phyloP scores from a whole-genome alignment of 331 rosid genomes.

The Malus hybrid region DNA sequence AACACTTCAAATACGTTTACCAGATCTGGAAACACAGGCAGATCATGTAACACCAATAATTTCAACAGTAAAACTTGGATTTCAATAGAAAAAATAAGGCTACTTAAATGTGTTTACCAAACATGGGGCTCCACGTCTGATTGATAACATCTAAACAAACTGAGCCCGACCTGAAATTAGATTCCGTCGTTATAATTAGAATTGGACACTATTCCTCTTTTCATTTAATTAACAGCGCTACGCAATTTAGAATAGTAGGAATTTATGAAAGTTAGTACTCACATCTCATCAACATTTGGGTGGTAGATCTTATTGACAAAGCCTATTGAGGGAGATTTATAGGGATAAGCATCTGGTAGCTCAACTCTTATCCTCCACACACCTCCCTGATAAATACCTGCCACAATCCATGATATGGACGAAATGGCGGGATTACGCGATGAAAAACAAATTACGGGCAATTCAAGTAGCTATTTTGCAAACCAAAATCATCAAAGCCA shows the following conservation, averaged over 20 bases:
- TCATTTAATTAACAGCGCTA: slow-evolving; percentile 6
- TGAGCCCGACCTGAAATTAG: slow-evolving; percentile 74
- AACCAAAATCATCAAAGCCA: slow-evolving; percentile 7
- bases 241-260: neutral
- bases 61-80: slow-evolving; percentile 6
- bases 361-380: slow-evolving; percentile 93
- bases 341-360: slow-evolving; percentile 97
- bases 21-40: slow-evolving; percentile 52
- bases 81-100: neutral
- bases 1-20: slow-evolving; percentile 87
- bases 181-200: slow-evolving; percentile 7
- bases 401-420: slow-evolving; percentile 20
- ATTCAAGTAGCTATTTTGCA: neutral
- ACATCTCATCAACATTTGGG: slow-evolving; percentile 97
- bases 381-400: slow-evolving; percentile 86
- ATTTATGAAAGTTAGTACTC: slow-evolving; percentile 31
- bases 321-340: slow-evolving; percentile 93
- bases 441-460: neutral
- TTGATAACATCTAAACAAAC: slow-evolving; percentile 90
- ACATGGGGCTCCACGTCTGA: slow-evolving; percentile 95
- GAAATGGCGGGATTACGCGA: neutral
- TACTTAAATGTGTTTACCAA: slow-evolving; percentile 39
- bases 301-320: slow-evolving; percentile 89
- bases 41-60: slow-evolving; percentile 9
- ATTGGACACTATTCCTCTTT: slow-evolving; percentile 2